Conservation (phyloP, 495 filamentous ascomycete species). For the Penicillium robsamsonii region DNA sequence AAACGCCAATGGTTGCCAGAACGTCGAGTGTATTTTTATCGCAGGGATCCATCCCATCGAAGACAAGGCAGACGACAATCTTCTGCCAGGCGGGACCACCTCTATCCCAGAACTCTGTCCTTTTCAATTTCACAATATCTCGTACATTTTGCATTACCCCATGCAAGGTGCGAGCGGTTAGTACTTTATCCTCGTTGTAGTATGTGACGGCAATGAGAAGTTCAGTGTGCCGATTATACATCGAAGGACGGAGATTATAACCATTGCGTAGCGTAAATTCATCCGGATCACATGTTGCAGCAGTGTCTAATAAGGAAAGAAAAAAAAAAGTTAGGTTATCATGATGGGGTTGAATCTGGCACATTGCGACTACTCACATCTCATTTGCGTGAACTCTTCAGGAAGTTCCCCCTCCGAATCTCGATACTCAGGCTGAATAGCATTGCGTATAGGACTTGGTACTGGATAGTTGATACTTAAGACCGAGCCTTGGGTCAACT, state of each 20-base stretch:
- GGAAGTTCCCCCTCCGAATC: constrained; percentile 76
- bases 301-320: constrained; percentile 62
- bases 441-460: constrained; percentile 94
- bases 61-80: constrained; percentile 93
- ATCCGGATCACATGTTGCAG: constrained; percentile 95
- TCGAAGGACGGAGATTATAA: constrained; percentile 96
- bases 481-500: constrained; percentile 89
- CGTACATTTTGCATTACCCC: constrained; percentile 98
- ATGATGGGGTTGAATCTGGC: not conserved
- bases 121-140: constrained; percentile 96
- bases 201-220: constrained; percentile 96
- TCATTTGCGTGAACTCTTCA: constrained; percentile 95
- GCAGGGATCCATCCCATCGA: constrained; percentile 95
- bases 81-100: constrained; percentile 99
- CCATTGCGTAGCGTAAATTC: constrained; percentile 98
- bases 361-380: constrained; percentile 55
- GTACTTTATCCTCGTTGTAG: constrained; percentile 96
- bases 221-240: constrained; percentile 99
- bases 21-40: constrained; percentile 95
- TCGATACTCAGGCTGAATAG: constrained; percentile 85
- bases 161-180: constrained; percentile 88
- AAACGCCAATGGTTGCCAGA: constrained; percentile 89
- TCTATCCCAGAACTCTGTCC: constrained; percentile 98
- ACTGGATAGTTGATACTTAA: constrained; percentile 97
- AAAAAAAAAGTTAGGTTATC: not conserved